Evolutionary conservation across 129 eudicot genomes (phyloP).

Genomic region (Sambucus nigra): DNA sequence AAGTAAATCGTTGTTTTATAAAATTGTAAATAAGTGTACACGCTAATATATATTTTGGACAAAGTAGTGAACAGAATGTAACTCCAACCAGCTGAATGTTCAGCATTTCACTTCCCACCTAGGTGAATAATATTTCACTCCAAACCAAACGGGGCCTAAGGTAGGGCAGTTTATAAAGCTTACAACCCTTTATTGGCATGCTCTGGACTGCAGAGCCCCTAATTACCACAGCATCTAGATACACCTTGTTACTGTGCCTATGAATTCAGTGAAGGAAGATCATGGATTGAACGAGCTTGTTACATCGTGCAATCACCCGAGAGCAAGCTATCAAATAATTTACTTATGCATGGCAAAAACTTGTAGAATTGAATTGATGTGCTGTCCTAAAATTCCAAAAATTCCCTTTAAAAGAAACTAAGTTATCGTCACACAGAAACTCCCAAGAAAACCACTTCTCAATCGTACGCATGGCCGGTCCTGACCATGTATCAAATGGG

Average conservation of each 20-base stretch:
- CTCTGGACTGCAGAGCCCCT: neutral
- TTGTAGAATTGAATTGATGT: constrained; percentile 25
- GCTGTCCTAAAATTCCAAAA: constrained; percentile 61
- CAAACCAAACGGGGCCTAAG: no score
- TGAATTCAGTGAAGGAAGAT: neutral
- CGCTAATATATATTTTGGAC: no score
- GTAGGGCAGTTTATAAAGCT: no score
- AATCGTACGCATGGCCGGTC: no score
- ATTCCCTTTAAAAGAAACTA: constrained; percentile 76
- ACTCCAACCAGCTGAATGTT: no score
- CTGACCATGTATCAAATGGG: no score
- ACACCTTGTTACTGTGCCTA: neutral
- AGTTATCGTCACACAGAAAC: constrained; percentile 64
- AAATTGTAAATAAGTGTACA: no score
- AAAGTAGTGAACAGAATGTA: no score
- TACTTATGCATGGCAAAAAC: constrained; percentile 29
- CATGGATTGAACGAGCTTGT: neutral
- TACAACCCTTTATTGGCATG: neutral
- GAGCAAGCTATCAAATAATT: neutral
- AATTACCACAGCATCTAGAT: neutral
- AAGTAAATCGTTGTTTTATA: no score
- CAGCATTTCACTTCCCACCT: no score
- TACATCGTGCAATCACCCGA: neutral
- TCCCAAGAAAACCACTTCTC: constrained; percentile 97
- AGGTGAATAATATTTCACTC: no score